These are phyloP conservation scores for Intubia oerlemansii DNA, from an alignment of 2,329 filamentous ascomycete genomes.

Conservation along the genomic window DNA sequence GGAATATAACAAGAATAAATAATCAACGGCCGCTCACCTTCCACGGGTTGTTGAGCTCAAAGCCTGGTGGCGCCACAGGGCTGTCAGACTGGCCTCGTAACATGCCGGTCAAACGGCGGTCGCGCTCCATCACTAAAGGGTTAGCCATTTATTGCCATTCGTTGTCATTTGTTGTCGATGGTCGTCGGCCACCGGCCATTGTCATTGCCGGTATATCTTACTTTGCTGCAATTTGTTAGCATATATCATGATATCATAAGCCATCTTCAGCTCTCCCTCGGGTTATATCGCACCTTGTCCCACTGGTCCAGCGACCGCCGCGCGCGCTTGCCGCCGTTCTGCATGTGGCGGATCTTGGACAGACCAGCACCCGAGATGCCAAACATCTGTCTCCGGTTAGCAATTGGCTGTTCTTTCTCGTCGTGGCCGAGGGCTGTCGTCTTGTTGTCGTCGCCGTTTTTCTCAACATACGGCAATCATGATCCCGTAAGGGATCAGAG, in stretches of 20 bases:
- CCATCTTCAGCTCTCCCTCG: too few relatives aligned
- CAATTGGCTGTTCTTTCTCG: too few relatives aligned
- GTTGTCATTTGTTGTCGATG: too few relatives aligned
- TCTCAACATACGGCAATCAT: constrained; percentile 32
- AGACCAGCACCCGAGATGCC: constrained; percentile 36
- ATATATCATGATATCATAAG: too few relatives aligned
- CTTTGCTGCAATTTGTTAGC: constrained; percentile 28
- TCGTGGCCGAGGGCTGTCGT: too few relatives aligned
- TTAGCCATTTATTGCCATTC: too few relatives aligned
- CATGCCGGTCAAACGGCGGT: constrained; percentile 36
- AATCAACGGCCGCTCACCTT: constrained; percentile 19
- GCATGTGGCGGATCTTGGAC: constrained; percentile 31
- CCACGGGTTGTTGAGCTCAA: constrained; percentile 42
- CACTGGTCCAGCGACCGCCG: constrained; percentile 40
- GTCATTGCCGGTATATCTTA: constrained; percentile 11
- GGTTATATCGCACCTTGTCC: constrained; percentile 17
- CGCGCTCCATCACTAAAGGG: constrained; percentile 41
- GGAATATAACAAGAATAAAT: not conserved
- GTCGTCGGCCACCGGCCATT: not conserved
- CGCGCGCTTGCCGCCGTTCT: constrained; percentile 38
- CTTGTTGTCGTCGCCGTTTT: not conserved
- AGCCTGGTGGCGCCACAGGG: constrained; percentile 32
- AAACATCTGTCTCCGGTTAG: constrained; percentile 30
- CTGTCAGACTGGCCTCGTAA: constrained; percentile 36
- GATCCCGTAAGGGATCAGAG: constrained; percentile 42